These are phyloP conservation scores for Calonectria pseudoturangicola DNA, from an alignment of 2,329 filamentous ascomycete species.

Conservation along the genomic window DNA sequence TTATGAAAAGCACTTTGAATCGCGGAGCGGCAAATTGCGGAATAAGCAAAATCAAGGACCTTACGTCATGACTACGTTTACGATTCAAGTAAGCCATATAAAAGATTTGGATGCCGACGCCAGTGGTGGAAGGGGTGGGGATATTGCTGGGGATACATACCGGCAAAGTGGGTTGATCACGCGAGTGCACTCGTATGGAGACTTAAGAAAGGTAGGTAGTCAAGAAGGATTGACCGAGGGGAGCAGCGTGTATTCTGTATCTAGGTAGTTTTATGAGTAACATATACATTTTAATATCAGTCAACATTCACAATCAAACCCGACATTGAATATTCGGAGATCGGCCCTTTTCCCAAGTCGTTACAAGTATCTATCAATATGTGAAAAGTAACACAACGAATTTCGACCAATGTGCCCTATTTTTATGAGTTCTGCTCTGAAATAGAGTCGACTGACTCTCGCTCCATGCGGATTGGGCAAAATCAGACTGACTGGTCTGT, in stretches of 20 bases:
- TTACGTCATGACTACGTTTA: constrained; percentile 6
- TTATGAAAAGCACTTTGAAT: neutral
- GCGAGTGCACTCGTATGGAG: neutral
- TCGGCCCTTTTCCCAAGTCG: no score
- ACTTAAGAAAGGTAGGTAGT: neutral
- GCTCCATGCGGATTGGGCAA: no score
- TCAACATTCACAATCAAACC: no score
- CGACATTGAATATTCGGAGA: no score
- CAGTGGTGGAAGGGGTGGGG: neutral
- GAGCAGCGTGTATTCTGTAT: neutral
- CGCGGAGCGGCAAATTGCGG: neutral
- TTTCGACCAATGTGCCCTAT: no score
- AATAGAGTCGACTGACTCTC: no score
- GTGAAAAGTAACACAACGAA: no score
- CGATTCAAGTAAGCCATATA: neutral
- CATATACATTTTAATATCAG: neutral
- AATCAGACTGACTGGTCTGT: no score
- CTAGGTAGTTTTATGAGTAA: neutral
- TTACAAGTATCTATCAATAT: no score
- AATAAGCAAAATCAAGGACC: neutral
- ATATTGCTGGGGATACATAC: neutral
- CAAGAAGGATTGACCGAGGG: neutral
- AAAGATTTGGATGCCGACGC: neutral
- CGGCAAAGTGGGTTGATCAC: constrained; percentile 4
- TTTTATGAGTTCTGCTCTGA: no score